phyloP scores from a whole-genome alignment of 345 rosid species.

The Anastatica hierochuntica region DNA sequence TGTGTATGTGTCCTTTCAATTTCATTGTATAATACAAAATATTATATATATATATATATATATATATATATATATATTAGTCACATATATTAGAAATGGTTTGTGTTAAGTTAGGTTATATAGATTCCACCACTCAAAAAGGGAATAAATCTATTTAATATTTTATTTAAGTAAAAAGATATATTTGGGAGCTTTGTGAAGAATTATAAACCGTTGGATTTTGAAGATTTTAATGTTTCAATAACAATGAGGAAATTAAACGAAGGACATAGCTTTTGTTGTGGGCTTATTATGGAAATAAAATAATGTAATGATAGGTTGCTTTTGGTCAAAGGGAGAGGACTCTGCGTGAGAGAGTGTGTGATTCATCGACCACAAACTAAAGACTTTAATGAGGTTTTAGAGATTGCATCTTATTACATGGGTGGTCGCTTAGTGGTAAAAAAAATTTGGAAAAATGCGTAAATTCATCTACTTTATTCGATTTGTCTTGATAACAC shows the following conservation, averaged over 20 bases:
- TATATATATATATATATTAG: neutral
- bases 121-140: conserved; percentile 17
- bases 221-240: conserved; percentile 10
- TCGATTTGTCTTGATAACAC: too few relatives aligned
- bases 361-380: conserved; percentile 19
- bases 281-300: neutral
- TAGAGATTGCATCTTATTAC: conserved; percentile 8
- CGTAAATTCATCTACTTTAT: too few relatives aligned
- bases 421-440: too few relatives aligned
- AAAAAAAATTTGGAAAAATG: too few relatives aligned
- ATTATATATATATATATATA: neutral
- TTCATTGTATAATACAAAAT: neutral
- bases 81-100: conserved; percentile 8
- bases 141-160: neutral
- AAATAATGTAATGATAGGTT: conserved; percentile 22
- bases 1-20: conserved; percentile 16
- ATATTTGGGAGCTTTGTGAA: conserved; percentile 12
- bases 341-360: conserved; percentile 11
- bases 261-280: conserved; percentile 23
- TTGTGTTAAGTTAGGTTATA: neutral
- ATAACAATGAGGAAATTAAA: neutral
- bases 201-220: conserved; percentile 10
- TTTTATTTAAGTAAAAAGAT: conserved; percentile 1
- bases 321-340: conserved; percentile 32
- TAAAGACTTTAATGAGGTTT: conserved; percentile 22